Percentiles rank a stretch among this genome's conserved stretches.
Conservation (phyloP, 176 grass and related monocot genomes). For the Dactylis glomerata region DNA sequence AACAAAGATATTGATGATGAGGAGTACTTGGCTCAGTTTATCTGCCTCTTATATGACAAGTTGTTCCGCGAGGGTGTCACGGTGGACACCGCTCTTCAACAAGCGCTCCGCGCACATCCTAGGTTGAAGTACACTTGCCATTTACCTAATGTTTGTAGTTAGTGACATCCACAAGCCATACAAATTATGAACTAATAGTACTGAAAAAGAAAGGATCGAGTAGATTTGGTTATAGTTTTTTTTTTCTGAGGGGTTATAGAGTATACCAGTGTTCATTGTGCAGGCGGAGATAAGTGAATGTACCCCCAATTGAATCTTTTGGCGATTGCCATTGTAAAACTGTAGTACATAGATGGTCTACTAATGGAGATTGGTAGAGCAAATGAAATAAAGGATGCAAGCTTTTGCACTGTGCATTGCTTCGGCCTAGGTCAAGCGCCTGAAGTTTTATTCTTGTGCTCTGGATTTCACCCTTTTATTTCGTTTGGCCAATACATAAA, state of each 20-base stretch:
- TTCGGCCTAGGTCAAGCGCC: neutral
- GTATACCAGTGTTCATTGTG: slow-evolving; percentile 40
- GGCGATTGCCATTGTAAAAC: slow-evolving; percentile 28
- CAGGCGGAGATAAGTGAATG: slow-evolving; percentile 18
- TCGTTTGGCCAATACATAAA: neutral
- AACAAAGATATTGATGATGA: slow-evolving; percentile 56
- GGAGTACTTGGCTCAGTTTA: slow-evolving; percentile 76
- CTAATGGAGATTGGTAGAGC: neutral
- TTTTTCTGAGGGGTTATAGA: slow-evolving; percentile 41
- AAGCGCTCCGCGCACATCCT: slow-evolving; percentile 56
- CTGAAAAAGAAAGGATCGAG: slow-evolving; percentile 21
- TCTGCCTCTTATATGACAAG: slow-evolving; percentile 74
- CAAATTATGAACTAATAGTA: slow-evolving; percentile 40
- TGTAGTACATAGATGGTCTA: slow-evolving; percentile 19
- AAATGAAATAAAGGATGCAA: slow-evolving; percentile 30
- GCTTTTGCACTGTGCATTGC: neutral
- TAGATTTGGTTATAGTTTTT: slow-evolving; percentile 46
- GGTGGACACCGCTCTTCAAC: slow-evolving; percentile 64
- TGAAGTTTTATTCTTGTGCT: neutral
- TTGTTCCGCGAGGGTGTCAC: slow-evolving; percentile 79
- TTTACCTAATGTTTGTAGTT: slow-evolving; percentile 56
- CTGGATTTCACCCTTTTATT: neutral
- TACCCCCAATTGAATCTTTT: slow-evolving; percentile 42
- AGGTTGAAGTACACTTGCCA: slow-evolving; percentile 91
- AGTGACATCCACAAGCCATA: slow-evolving; percentile 35